These are phyloP conservation scores for Mariannaea elegans DNA, from an alignment of 2,329 filamentous ascomycete species.

Conservation along the genomic window DNA sequence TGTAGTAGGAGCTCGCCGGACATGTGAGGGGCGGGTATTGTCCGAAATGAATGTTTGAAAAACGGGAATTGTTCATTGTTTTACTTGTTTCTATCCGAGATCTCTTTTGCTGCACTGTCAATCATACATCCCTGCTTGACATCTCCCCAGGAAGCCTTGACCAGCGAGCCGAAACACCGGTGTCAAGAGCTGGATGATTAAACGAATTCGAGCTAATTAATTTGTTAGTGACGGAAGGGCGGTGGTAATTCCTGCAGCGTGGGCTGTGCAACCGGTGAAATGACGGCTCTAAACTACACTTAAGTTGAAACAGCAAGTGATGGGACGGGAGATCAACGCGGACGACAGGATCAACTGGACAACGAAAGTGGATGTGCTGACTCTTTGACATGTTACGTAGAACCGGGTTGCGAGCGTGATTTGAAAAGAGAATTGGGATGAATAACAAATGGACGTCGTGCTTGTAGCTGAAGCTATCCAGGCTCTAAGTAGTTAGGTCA, in stretches of 20 bases:
- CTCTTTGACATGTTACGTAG: too few relatives aligned
- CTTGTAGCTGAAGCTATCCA: too few relatives aligned
- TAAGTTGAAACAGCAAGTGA: conserved; percentile 16
- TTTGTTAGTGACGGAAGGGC: too few relatives aligned
- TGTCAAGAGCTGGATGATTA: conserved; percentile 14
- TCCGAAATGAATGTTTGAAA: conserved; percentile 6
- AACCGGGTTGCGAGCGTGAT: too few relatives aligned
- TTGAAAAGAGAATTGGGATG: neutral
- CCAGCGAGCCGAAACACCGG: conserved; percentile 29
- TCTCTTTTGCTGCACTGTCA: conserved; percentile 8
- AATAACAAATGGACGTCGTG: too few relatives aligned
- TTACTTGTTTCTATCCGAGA: neutral
- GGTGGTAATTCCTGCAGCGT: too few relatives aligned
- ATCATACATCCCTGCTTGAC: conserved; percentile 3
- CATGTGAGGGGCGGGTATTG: conserved; percentile 1
- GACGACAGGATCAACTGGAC: conserved; percentile 1
- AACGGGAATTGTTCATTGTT: neutral
- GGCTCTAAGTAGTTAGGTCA: too few relatives aligned
- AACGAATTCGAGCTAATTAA: too few relatives aligned
- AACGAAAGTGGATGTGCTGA: neutral
- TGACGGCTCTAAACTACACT: neutral
- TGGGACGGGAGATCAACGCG: conserved; percentile 11
- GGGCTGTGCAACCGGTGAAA: too few relatives aligned
- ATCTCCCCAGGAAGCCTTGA: conserved; percentile 15
- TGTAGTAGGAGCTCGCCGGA: neutral